Base-by-base conservation (phyloP, 75 land plant genomes). In the Picea sitchensis region DNA sequence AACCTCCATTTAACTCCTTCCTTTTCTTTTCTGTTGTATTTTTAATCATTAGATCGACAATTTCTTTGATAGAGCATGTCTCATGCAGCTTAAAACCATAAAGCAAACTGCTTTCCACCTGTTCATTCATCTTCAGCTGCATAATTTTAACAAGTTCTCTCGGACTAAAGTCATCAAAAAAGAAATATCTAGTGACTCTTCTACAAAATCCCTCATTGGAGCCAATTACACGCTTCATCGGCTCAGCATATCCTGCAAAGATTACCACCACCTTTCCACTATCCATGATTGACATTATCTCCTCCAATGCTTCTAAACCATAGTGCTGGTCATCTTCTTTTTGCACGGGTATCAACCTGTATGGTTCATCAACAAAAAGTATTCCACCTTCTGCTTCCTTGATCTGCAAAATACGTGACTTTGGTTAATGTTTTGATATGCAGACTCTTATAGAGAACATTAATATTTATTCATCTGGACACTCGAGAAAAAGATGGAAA, bases 191-290 rank as follows among this genome's bases (percentile, higher is more conserved):
- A 17, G 94, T 94, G 26, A 92, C 94, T 73, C 96, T 83, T 84
- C 96, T 72, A 76, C 83, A 78, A 78, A 94, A 92, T 21, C 96
- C 96, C 78, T 94, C 92, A 77, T 92, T 94, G 21, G 89, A 82
- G 34, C 68, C 76, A 36, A 94, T 90, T 3, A 94, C 91, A 4
- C 94, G 92, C 79, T 92, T 87, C 96, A 94, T 94, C 57, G 96
- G 94, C 76, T 96, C 99, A 38, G 85, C 81, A 79, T 96, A 96
- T 5, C 99, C 99, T 32, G 99, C 99, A 87, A 96, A 94, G 67
- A 96, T 94, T 44, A 96, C 97, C 3, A 94, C 95, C 20, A 96
- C 34, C 75, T 87, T 88, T 65, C 96, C 96, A 75, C 86, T 83
- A 84, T 90, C 94, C 92, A 90, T 90, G 9, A 88, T 77, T 3